Base-by-base conservation (phyloP, 2,329 filamentous ascomycete genomes). In the Gremmenia infestans region DNA sequence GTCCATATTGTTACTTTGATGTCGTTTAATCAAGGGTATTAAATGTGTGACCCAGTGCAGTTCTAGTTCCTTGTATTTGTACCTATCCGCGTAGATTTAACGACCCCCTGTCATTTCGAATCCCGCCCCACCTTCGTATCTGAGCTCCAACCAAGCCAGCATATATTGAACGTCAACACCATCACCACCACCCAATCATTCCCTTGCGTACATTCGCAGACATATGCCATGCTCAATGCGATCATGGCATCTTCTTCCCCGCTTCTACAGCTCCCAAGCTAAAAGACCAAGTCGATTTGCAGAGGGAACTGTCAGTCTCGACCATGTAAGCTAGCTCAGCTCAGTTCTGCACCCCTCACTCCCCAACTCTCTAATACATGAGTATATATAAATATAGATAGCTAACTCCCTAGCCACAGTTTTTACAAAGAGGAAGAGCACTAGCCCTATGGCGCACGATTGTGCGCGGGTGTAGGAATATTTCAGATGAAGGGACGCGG, bases 391-490 rank as follows among this genome's bases (percentile, higher is more conserved):
- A 9, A 8, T 9, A 9, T 28, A 28, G 6, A 28, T 9, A 9
- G 8, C 25, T 28, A 28, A 28, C 25, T 9, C 7, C 25, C 6
- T 9, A 9, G 6, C 25, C 8, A 28, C 25, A 85, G 82, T 87
- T 86, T 56, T 73, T 87, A 50, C 81, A 85, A 65, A 73, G 83
- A 37, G 68, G 73, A 7, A 77, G 78, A 55, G 81, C 76, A 5
- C 65, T 86, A 22, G 73, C 81, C 0, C 72, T 87, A 46, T 87
- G 85, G 69, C 76, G 83, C 37, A 74, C 72, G 17, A 79, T 86
- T 53, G 67, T 86, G 36, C 79, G 83, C 23, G 77, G 78, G 57
- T 82, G 79, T 2, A 71, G 72, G 36, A 72, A 70, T 54, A 85
- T 87, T 55, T 53, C 62, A 15, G 81, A 86, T 63, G 66, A 72